Conservation (phyloP, 2,329 filamentous ascomycete genomes). For the Aspergillus versicolor region DNA sequence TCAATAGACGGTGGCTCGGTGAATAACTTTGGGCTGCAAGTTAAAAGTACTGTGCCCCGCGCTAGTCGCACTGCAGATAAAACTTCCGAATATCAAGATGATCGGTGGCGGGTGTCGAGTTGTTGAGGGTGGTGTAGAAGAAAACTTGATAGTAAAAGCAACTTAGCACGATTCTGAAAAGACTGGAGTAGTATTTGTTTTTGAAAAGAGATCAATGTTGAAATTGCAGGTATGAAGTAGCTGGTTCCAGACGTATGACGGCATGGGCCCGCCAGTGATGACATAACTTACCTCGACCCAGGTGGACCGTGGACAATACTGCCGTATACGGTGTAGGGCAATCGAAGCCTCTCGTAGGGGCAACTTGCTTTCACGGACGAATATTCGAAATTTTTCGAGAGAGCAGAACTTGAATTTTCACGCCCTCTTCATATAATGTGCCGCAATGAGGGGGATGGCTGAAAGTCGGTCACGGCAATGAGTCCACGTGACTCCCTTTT, state of each 20-base stretch:
- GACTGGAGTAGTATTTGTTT: background rate
- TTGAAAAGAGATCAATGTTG: background rate
- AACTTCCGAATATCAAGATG: background rate
- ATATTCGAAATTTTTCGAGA: background rate
- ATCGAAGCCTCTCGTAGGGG: background rate
- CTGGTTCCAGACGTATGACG: conserved; percentile 1
- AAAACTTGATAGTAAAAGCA: background rate
- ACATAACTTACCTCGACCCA: conserved; percentile 4
- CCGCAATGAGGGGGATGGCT: background rate
- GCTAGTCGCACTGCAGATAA: background rate
- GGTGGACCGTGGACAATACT: background rate
- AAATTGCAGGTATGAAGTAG: conserved; percentile 2
- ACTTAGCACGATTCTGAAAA: background rate
- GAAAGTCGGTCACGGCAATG: background rate
- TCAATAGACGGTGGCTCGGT: background rate
- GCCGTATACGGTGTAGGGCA: background rate
- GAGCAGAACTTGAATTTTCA: background rate
- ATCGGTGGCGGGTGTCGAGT: background rate
- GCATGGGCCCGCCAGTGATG: conserved; percentile 10
- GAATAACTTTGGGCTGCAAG: background rate
- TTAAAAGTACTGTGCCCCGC: background rate
- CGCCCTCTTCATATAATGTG: background rate
- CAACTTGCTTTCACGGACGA: background rate
- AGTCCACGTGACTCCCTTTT: background rate
- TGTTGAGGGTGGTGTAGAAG: background rate